A percentile compares a stretch with the other conserved stretches of the same genome.
Conservation (phyloP, 2,329 filamentous ascomycete genomes). For the Ploettnerulaceae sp. region DNA sequence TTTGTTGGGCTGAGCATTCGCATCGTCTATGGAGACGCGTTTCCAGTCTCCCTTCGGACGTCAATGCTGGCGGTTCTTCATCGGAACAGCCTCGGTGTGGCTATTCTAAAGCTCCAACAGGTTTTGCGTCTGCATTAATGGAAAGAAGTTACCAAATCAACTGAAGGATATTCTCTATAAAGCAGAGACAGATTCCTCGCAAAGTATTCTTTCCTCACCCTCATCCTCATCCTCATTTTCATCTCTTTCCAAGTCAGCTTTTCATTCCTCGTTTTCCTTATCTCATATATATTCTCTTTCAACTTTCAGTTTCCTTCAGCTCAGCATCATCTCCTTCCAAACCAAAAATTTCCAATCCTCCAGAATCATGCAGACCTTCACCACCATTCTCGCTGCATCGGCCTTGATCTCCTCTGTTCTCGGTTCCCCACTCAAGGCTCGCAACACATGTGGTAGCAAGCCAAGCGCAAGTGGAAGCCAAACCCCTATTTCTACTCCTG, state of each 20-base stretch:
- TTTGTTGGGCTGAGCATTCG: conserved; percentile 8
- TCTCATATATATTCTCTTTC: conserved; percentile 1
- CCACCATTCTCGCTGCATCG: conserved; percentile 16
- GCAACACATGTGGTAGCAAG: conserved; percentile 12
- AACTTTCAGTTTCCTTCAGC: not conserved
- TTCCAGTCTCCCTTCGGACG: not conserved
- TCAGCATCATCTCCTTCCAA: not conserved
- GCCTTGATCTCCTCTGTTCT: conserved; percentile 11
- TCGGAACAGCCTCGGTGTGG: not conserved
- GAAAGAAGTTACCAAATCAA: not conserved
- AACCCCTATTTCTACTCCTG: conserved; percentile 14
- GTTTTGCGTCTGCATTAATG: too few relatives aligned
- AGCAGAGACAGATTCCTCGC: conserved; percentile 1
- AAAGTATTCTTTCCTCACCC: too few relatives aligned
- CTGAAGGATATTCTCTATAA: too few relatives aligned
- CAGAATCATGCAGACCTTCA: conserved; percentile 12
- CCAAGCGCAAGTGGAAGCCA: conserved; percentile 11
- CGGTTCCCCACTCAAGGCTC: conserved; percentile 10
- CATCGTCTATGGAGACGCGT: conserved; percentile 9
- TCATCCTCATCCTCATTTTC: conserved; percentile 11
- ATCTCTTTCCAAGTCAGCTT: conserved; percentile 8
- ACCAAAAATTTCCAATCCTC: not conserved
- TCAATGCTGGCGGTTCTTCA: too few relatives aligned
- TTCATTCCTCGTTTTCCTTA: not conserved
- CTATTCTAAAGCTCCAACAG: not conserved